Conservation (phyloP, 1,139 yeast species). For the Lodderomyces orthopsilosis region DNA sequence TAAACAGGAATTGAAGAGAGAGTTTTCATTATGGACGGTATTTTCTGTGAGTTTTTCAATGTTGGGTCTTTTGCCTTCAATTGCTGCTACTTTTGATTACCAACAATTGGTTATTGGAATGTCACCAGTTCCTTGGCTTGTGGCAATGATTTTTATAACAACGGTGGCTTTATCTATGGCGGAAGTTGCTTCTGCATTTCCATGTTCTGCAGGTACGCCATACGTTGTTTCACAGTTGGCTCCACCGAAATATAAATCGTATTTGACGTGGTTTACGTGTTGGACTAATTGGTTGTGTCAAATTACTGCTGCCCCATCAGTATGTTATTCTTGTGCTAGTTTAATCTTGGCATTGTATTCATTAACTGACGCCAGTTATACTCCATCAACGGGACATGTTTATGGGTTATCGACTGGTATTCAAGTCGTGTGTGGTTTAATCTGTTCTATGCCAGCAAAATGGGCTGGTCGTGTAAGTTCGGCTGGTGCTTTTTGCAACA, state of each 20-base stretch:
- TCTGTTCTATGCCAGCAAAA: constrained; percentile 52
- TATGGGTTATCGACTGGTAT: constrained; percentile 53
- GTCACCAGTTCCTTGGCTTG: constrained; percentile 54
- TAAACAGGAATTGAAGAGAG: constrained; percentile 71
- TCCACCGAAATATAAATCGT: constrained; percentile 51
- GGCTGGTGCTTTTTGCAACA: constrained; percentile 50
- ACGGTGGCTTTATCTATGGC: constrained; percentile 51
- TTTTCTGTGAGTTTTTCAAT: constrained; percentile 73
- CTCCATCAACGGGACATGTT: constrained; percentile 48
- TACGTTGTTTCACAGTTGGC: constrained; percentile 51
- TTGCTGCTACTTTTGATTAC: constrained; percentile 56
- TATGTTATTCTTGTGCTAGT: constrained; percentile 58
- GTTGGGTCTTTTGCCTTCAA: constrained; percentile 68
- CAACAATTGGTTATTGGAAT: constrained; percentile 53
- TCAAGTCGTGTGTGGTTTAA: constrained; percentile 47
- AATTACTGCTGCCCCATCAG: constrained; percentile 54
- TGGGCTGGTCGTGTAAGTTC: constrained; percentile 57
- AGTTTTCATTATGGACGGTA: constrained; percentile 58
- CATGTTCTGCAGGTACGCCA: constrained; percentile 50
- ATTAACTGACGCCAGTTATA: constrained; percentile 31
- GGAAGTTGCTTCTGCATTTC: constrained; percentile 47
- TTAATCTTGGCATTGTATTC: constrained; percentile 57
- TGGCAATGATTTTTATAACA: constrained; percentile 49
- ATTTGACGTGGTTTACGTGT: constrained; percentile 58
- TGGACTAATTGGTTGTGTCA: constrained; percentile 54